Conservation (phyloP, 306 rosid species). For the Hippophae gyantsensis region DNA sequence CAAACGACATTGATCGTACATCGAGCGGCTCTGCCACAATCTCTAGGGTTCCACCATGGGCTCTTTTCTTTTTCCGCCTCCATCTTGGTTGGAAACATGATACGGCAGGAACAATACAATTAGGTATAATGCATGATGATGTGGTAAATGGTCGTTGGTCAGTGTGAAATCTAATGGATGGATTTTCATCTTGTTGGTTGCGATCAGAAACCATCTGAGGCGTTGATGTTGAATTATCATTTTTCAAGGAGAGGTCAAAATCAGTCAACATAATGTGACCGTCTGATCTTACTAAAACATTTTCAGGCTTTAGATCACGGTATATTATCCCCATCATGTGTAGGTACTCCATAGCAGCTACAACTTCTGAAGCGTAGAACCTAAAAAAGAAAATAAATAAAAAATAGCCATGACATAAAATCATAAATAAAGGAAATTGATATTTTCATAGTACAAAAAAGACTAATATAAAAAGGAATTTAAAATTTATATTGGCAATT, state of each 20-base stretch:
- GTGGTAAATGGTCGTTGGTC: constrained; percentile 36
- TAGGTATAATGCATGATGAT: constrained; percentile 61
- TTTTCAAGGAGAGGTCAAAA: constrained; percentile 57
- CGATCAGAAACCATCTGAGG: constrained; percentile 34
- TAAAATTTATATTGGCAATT: too few species aligned
- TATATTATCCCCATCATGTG: constrained; percentile 53
- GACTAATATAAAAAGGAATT: too few species aligned
- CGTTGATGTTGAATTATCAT: constrained; percentile 34
- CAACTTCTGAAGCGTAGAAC: constrained; percentile 43
- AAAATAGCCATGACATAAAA: background rate
- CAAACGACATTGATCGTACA: constrained; percentile 66
- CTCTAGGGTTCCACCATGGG: constrained; percentile 29
- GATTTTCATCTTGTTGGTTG: constrained; percentile 5
- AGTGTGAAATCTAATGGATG: constrained; percentile 1
- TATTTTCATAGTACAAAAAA: too few species aligned
- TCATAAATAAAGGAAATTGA: too few species aligned
- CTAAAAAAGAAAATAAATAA: constrained; percentile 10
- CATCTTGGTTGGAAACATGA: constrained; percentile 49
- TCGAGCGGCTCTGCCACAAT: constrained; percentile 54
- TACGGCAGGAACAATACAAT: constrained; percentile 51
- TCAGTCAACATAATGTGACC: constrained; percentile 58
- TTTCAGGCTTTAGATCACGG: constrained; percentile 54
- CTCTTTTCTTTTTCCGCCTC: constrained; percentile 30
- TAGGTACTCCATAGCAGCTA: constrained; percentile 43
- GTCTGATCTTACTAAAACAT: constrained; percentile 38